phyloP scores from a whole-genome alignment of 768 basidiomycete genomes.

The Pluteus cervinus region DNA sequence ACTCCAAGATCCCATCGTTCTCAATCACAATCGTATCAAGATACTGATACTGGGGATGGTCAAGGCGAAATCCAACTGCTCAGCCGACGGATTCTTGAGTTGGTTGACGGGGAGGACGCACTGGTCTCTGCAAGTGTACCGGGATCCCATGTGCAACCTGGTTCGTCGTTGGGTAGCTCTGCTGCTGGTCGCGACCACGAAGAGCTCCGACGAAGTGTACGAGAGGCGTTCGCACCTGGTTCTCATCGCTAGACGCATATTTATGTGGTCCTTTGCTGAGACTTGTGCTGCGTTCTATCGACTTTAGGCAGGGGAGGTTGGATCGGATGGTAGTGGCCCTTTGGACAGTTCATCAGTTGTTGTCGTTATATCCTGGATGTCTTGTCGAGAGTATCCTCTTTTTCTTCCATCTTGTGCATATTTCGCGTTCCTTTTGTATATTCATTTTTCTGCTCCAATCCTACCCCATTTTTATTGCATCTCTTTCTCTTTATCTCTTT shows the following conservation, averaged over 20 bases:
- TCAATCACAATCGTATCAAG: conserved; percentile 66
- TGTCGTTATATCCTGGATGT: too few species aligned
- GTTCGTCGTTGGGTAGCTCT: conserved; percentile 61
- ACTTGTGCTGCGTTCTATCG: too few species aligned
- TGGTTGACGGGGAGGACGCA: conserved; percentile 75
- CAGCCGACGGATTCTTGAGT: conserved; percentile 78
- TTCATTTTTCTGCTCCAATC: too few species aligned
- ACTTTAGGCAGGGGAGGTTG: too few species aligned
- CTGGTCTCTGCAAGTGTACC: conserved; percentile 54
- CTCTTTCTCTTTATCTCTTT: too few species aligned
- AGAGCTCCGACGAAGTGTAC: conserved; percentile 74
- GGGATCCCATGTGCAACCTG: conserved; percentile 63
- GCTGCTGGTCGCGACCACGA: conserved; percentile 73
- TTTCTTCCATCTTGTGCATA: too few species aligned
- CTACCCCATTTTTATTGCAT: too few species aligned
- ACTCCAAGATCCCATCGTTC: conserved; percentile 70
- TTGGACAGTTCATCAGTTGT: too few species aligned
- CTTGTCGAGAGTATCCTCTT: too few species aligned
- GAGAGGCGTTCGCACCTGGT: conserved; percentile 72
- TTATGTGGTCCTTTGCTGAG: too few species aligned
- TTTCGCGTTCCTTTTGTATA: too few species aligned
- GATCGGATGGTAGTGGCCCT: too few species aligned
- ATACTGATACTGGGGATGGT: conserved; percentile 81
- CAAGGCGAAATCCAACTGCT: conserved; percentile 88
- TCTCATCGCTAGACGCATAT: conserved; percentile 52